Conservation (phyloP, 2,329 filamentous ascomycete genomes). For the Phialophora chinensis region DNA sequence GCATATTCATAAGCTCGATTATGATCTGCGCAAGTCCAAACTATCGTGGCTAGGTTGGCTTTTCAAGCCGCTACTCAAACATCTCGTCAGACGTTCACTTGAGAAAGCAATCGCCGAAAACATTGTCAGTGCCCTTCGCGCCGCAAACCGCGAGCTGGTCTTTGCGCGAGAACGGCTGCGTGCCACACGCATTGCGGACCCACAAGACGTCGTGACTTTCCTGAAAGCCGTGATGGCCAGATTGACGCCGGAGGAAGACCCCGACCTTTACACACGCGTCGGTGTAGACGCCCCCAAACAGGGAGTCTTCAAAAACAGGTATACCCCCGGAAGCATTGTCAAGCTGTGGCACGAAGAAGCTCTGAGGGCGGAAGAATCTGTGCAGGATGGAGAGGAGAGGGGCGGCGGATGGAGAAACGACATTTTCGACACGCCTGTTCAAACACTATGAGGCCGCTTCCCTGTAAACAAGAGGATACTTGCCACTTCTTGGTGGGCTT, state of each 20-base stretch:
- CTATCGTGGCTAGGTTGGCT: slow-evolving; percentile 81
- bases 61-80: slow-evolving; percentile 80
- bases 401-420: slow-evolving; percentile 79
- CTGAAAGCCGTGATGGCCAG: slow-evolving; percentile 80
- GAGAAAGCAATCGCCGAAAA: slow-evolving; percentile 77
- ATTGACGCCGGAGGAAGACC: slow-evolving; percentile 72
- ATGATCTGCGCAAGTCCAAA: slow-evolving; percentile 74
- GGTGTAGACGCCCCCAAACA: slow-evolving; percentile 68
- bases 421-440: slow-evolving; percentile 65
- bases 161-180: slow-evolving; percentile 86
- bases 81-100: slow-evolving; percentile 77
- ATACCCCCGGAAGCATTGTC: slow-evolving; percentile 86
- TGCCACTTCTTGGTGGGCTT: not conserved
- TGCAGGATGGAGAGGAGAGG: slow-evolving; percentile 71
- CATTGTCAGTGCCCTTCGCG: slow-evolving; percentile 72
- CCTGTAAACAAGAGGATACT: not conserved
- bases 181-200: slow-evolving; percentile 81
- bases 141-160: slow-evolving; percentile 81
- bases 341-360: slow-evolving; percentile 89
- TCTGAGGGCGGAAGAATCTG: slow-evolving; percentile 69
- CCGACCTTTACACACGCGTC: slow-evolving; percentile 75
- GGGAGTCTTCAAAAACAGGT: slow-evolving; percentile 79
- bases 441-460: not conserved
- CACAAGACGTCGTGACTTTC: slow-evolving; percentile 80
- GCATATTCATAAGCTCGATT: slow-evolving; percentile 84